Conservation (phyloP, 371 early-diverging fungal genomes). For the Lichtheimia corymbifera region DNA sequence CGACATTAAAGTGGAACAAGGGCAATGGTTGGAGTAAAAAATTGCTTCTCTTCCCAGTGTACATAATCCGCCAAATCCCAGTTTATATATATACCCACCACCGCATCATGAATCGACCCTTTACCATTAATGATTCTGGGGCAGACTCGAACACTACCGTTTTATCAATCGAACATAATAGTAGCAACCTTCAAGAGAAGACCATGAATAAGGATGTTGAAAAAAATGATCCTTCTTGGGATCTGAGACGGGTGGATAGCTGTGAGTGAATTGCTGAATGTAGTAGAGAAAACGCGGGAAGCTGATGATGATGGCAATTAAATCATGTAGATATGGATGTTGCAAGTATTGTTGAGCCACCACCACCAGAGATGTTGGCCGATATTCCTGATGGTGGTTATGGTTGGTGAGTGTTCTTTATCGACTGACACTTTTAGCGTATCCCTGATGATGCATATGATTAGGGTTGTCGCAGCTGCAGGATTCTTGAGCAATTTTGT, state of each 20-base stretch:
- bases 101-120: no score
- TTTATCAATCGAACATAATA: background rate
- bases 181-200: background rate
- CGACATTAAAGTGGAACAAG: no score
- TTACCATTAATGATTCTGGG: no score
- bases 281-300: background rate
- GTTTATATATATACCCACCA: no score
- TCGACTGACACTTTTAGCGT: background rate
- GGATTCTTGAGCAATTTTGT: constrained; percentile 40
- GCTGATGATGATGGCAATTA: background rate
- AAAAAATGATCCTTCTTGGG: background rate
- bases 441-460: no score
- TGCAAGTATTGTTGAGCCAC: constrained; percentile 34
- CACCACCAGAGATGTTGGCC: constrained; percentile 23
- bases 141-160: background rate
- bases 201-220: background rate
- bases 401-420: constrained; percentile 30
- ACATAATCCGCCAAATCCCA: background rate
- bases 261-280: background rate
- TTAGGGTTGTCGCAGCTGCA: constrained; percentile 34
- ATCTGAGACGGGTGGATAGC: background rate
- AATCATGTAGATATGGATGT: constrained; percentile 27
- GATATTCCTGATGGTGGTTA: constrained; percentile 43
- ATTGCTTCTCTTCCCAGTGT: background rate
- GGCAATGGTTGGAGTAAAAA: no score